Evolutionary conservation across 2,329 filamentous ascomycete species (phyloP).

Genomic region (Pyrenochaeta sp.): DNA sequence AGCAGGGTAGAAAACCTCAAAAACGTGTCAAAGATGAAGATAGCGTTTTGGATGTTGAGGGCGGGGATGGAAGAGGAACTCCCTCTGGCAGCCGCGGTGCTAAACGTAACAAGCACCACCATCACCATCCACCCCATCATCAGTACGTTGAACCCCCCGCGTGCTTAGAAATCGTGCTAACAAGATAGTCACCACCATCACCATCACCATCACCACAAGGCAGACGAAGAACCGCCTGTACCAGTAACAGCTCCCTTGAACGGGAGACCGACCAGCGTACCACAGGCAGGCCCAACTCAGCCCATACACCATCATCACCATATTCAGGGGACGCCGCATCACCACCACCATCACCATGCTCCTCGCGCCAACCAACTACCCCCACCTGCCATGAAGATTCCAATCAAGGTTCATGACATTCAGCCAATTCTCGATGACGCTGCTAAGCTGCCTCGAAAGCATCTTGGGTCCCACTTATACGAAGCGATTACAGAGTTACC

Average conservation of each 20-base stretch:
- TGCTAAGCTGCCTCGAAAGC: conserved; percentile 72
- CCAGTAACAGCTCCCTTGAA: conserved; percentile 28
- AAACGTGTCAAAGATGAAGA: conserved; percentile 82
- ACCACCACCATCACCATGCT: conserved; percentile 42
- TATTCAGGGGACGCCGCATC: conserved; percentile 46
- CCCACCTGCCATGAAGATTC: conserved; percentile 61
- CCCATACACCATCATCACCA: conserved; percentile 49
- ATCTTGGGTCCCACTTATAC: conserved; percentile 87
- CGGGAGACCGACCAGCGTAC: conserved; percentile 35
- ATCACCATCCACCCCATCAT: conserved; percentile 61
- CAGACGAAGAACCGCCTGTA: conserved; percentile 56
- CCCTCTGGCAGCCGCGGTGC: conserved; percentile 69
- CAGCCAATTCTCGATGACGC: conserved; percentile 73
- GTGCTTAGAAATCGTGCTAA: conserved; percentile 18
- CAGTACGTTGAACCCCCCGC: conserved; percentile 53
- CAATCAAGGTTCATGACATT: conserved; percentile 65
- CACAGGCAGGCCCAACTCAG: conserved; percentile 37
- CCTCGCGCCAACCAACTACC: conserved; percentile 32
- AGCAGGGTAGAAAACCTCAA: conserved; percentile 44
- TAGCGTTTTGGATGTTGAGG: conserved; percentile 68
- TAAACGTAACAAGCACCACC: conserved; percentile 69
- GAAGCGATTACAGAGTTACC: conserved; percentile 67
- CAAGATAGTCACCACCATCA: conserved; percentile 61
- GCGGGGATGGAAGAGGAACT: conserved; percentile 67
- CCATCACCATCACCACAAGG: conserved; percentile 64